A percentile compares a stretch with the other conserved stretches of the same genome.
phyloP scores from a whole-genome alignment of 257 asterid genomes.

The Nicotiana tabacum region DNA sequence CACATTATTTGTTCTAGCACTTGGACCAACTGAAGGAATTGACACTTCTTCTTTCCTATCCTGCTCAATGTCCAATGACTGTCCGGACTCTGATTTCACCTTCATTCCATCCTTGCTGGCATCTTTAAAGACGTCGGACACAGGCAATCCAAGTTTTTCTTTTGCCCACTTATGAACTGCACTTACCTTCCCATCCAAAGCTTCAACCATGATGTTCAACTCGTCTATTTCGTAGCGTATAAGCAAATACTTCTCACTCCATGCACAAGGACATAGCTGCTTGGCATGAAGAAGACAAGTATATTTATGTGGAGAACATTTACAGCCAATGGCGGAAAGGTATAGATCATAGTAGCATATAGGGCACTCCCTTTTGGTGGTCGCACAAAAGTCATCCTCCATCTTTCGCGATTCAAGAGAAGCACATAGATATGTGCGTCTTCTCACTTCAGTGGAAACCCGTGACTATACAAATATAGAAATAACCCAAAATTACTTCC shows the following conservation, averaged over 20 bases:
- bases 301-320: slow-evolving; percentile 57
- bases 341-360: slow-evolving; percentile 60
- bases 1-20: background rate
- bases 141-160: slow-evolving; percentile 29
- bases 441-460: slow-evolving; percentile 38
- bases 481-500: background rate
- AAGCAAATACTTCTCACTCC: slow-evolving; percentile 38
- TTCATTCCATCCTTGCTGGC: background rate
- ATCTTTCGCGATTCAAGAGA: slow-evolving; percentile 22
- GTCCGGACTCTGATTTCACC: too few relatives aligned
- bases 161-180: slow-evolving; percentile 38
- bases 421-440: slow-evolving; percentile 50
- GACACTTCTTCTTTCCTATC: background rate
- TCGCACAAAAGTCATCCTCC: slow-evolving; percentile 30
- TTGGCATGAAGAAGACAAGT: slow-evolving; percentile 60
- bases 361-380: slow-evolving; percentile 51
- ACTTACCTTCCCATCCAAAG: slow-evolving; percentile 50
- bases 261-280: slow-evolving; percentile 57
- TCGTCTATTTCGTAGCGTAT: slow-evolving; percentile 40
- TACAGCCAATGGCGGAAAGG: slow-evolving; percentile 59
- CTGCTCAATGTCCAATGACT: background rate
- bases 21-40: slow-evolving; percentile 3
- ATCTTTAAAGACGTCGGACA: slow-evolving; percentile 9
- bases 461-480: slow-evolving; percentile 37
- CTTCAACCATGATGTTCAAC: slow-evolving; percentile 54